A percentile compares a stretch with the other conserved stretches of the same genome.
phyloP scores from a whole-genome alignment of 2,329 filamentous ascomycete species.

The Trichoderma asperellum region DNA sequence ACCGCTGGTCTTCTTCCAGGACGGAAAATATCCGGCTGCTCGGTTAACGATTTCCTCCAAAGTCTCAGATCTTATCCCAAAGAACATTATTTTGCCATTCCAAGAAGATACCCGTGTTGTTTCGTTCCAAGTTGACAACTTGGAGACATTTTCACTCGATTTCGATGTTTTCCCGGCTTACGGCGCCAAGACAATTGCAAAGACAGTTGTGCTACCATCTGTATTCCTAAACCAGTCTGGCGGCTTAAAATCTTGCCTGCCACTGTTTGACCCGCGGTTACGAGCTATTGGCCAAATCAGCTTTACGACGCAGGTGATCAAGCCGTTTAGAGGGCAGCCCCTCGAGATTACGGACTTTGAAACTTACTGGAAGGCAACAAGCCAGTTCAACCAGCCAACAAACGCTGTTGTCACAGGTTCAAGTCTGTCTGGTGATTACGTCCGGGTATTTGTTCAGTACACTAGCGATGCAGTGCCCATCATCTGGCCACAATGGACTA shows the following conservation, averaged over 20 bases:
- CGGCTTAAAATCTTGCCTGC: slow-evolving; percentile 80
- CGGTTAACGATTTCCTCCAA: slow-evolving; percentile 96
- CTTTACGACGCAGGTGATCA: slow-evolving; percentile 95
- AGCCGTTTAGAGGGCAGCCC: slow-evolving; percentile 89
- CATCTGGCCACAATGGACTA: slow-evolving; percentile 82
- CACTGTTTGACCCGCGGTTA: slow-evolving; percentile 88
- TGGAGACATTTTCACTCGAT: slow-evolving; percentile 91
- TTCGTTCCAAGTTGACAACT: slow-evolving; percentile 93
- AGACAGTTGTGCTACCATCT: slow-evolving; percentile 86
- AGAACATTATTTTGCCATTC: slow-evolving; percentile 92
- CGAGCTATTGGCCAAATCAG: slow-evolving; percentile 91
- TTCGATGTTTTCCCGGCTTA: slow-evolving; percentile 98
- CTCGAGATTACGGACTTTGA: slow-evolving; percentile 98
- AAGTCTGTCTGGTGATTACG: slow-evolving; percentile 93
- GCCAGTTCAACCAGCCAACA: slow-evolving; percentile 78
- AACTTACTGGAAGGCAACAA: slow-evolving; percentile 99
- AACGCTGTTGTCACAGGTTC: slow-evolving; percentile 92
- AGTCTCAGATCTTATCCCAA: slow-evolving; percentile 90
- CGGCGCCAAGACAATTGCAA: slow-evolving; percentile 95
- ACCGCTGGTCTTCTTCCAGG: slow-evolving; percentile 93
- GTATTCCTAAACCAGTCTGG: slow-evolving; percentile 77
- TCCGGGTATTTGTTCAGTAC: slow-evolving; percentile 87
- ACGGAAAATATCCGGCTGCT: slow-evolving; percentile 93
- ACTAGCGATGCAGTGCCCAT: slow-evolving; percentile 87
- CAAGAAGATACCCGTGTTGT: slow-evolving; percentile 94